Evolutionary conservation across 2,329 filamentous ascomycete genomes (phyloP), one percentile per base, ranked within the genome.

Genomic region (Cladosporium sp.): DNA sequence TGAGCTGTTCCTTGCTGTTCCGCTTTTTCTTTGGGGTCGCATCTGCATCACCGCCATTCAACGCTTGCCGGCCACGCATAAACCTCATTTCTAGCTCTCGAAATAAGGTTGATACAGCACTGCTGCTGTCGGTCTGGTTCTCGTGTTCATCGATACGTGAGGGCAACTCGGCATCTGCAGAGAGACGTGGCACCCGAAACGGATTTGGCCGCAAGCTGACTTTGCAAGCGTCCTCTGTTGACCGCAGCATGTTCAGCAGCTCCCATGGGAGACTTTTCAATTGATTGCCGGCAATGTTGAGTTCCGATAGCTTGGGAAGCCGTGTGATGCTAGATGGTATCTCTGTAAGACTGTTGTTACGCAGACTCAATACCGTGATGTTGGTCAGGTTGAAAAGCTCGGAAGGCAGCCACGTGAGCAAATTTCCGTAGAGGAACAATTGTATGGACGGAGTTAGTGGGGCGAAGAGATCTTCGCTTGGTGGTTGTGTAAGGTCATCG

Each of bases 241-340:
- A 70, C 52, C 63, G 64, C 41, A 90, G 75, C 2, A 91, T 79
- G 28, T 84, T 76, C 0, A 91, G 79, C 0, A 92, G 78, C 72
- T 91, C 88, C 64, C 81, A 84, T 0, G 90, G 90, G 1, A 92
- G 80, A 67, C 80, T 84, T 7, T 80, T 81, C 12, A 92, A 79
- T 5, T 78, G 77, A 68, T 92, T 92, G 63, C 89, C 85, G 0
- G 88, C 86, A 10, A 92, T 71, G 70, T 91, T 92, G 47, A 92
- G 83, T 60, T 87, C 83, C 60, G 80, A 79, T 4, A 92, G 81
- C 66, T 87, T 87, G 4, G 74, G 74, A 7, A 92, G 80, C 36
- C 84, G 84, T 26, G 80, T 80, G 59, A 92, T 86, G 3, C 82
- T 80, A 0, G 86, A 80, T 1, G 90, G 87, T 2, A 92, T 77